Evolutionary conservation across 192 early-diverging fungal species (phyloP).

Genomic region (Backusella mclennaniae): DNA sequence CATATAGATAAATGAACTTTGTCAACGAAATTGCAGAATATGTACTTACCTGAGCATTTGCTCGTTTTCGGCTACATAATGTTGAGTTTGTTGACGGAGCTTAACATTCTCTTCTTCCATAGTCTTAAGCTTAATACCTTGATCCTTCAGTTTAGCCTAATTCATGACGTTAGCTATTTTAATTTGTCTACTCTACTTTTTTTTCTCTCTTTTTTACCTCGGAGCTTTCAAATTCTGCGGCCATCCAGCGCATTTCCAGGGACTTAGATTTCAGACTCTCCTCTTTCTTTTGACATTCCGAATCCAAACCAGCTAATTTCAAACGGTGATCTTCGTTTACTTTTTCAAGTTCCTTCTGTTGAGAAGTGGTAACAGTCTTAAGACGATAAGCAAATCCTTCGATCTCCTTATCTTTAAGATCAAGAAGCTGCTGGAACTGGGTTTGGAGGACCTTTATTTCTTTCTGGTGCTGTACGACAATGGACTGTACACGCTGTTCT

Average conservation of each 20-base stretch:
- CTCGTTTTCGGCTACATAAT: conserved; percentile 1
- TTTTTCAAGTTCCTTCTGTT: conserved; percentile 22
- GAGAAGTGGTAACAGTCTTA: conserved; percentile 25
- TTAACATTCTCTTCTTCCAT: conserved; percentile 7
- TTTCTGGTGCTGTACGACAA: conserved; percentile 24
- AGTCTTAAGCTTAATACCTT: not conserved
- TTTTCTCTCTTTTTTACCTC: conserved; percentile 26
- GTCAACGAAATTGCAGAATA: not conserved
- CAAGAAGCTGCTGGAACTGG: conserved; percentile 23
- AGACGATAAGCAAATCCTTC: conserved; percentile 25
- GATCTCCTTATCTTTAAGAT: conserved; percentile 29
- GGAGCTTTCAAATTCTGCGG: conserved; percentile 35
- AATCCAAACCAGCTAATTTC: conserved; percentile 30
- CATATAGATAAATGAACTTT: not conserved
- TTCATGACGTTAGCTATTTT: not conserved
- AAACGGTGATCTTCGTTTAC: conserved; percentile 23
- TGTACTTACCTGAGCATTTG: conserved; percentile 15
- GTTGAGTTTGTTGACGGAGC: conserved; percentile 7
- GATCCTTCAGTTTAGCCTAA: conserved; percentile 16
- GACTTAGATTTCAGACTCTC: conserved; percentile 32
- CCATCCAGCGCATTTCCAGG: conserved; percentile 39
- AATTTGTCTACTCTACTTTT: not conserved
- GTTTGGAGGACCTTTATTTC: conserved; percentile 22
- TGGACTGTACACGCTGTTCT: conserved; percentile 12
- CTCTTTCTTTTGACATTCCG: conserved; percentile 21